These are phyloP conservation scores for Mycena sp. DNA, from an alignment of 1,284 basidiomycete species.

Conservation along the genomic window DNA sequence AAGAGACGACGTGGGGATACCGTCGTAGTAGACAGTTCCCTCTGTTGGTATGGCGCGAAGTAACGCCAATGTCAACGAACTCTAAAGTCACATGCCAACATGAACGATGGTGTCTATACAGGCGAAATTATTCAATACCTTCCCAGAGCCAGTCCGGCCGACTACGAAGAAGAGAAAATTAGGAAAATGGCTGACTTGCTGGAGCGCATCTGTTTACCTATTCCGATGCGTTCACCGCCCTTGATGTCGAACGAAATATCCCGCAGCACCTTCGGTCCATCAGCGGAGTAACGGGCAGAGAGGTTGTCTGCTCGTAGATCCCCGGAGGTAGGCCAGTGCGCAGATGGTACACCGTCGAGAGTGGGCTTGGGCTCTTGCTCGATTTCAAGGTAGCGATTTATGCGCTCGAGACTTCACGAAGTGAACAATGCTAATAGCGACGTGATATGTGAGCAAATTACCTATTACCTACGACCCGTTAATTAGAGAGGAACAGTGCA, in stretches of 20 bases:
- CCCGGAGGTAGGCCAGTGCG: slow-evolving; percentile 82
- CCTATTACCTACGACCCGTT: slow-evolving; percentile 28
- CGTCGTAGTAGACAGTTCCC: slow-evolving; percentile 65
- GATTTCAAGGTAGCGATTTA: slow-evolving; percentile 75
- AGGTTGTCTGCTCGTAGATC: slow-evolving; percentile 70
- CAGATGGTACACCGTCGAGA: slow-evolving; percentile 66
- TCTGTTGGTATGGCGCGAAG: slow-evolving; percentile 65
- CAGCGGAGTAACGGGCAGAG: slow-evolving; percentile 64
- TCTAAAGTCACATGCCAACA: slow-evolving; percentile 44
- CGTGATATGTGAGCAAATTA: not conserved
- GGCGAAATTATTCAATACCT: not conserved
- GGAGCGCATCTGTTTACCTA: slow-evolving; percentile 46
- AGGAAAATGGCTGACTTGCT: not conserved
- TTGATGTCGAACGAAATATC: slow-evolving; percentile 63
- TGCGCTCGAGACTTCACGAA: slow-evolving; percentile 69
- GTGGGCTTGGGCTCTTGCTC: slow-evolving; percentile 73
- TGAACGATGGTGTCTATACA: slow-evolving; percentile 38
- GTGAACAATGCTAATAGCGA: not conserved
- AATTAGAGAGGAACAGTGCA: not conserved
- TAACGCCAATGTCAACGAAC: slow-evolving; percentile 59
- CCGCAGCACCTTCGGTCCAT: slow-evolving; percentile 63
- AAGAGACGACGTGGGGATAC: slow-evolving; percentile 52
- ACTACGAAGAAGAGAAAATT: slow-evolving; percentile 42
- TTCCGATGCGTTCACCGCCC: slow-evolving; percentile 69
- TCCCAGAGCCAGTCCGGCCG: slow-evolving; percentile 73